Evolutionary conservation across 768 basidiomycete species (phyloP).

Genomic region (Leccinum boreale): DNA sequence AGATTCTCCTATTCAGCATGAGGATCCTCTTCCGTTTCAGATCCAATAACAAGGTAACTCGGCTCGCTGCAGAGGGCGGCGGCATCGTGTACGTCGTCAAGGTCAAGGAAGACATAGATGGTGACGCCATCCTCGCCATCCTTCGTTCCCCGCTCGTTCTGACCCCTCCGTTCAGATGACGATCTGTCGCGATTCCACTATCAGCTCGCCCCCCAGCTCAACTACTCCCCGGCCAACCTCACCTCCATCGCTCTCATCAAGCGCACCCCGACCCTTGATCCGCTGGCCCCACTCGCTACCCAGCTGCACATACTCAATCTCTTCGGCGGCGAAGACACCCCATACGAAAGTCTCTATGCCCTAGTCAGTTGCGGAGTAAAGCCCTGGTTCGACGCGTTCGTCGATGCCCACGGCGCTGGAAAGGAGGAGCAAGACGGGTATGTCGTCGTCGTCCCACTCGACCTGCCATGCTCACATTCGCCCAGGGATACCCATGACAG

Average conservation of each 20-base stretch:
- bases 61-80: slow-evolving; percentile 73
- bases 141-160: slow-evolving; percentile 1
- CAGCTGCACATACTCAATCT: slow-evolving; percentile 93
- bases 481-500: slow-evolving; percentile 90
- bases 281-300: slow-evolving; percentile 69
- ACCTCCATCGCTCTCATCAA: slow-evolving; percentile 95
- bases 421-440: slow-evolving; percentile 81
- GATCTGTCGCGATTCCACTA: slow-evolving; percentile 58
- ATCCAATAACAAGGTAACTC: slow-evolving; percentile 49
- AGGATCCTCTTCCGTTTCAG: too few relatives aligned
- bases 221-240: slow-evolving; percentile 72
- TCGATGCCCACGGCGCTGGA: slow-evolving; percentile 71
- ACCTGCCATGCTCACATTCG: not conserved
- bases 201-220: slow-evolving; percentile 65
- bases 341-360: slow-evolving; percentile 94
- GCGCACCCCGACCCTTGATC: slow-evolving; percentile 81
- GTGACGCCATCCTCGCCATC: slow-evolving; percentile 38
- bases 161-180: slow-evolving; percentile 51
- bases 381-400: slow-evolving; percentile 98
- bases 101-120: slow-evolving; percentile 68
- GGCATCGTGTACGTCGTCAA: slow-evolving; percentile 84
- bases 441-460: slow-evolving; percentile 19
- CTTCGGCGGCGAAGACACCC: slow-evolving; percentile 83
- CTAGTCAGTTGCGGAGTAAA: slow-evolving; percentile 95
- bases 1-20: too few relatives aligned